These are phyloP conservation scores for Phytophthora pisi DNA, from an alignment of 352 stramenopile genomes.

Conservation along the genomic window DNA sequence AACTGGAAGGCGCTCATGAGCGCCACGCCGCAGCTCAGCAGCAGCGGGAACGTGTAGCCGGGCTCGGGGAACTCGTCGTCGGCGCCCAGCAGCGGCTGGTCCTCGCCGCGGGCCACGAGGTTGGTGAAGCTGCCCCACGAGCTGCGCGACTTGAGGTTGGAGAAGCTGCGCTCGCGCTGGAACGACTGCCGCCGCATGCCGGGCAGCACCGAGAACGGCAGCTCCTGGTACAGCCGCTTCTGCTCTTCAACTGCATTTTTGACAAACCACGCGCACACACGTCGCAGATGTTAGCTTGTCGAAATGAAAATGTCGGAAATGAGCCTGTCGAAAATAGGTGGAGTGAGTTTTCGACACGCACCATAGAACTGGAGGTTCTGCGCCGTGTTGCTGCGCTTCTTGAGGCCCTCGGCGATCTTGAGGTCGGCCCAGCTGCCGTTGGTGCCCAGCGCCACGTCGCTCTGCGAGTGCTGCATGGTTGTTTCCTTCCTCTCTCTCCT, in stretches of 20 bases:
- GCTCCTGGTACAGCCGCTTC: conserved; percentile 74
- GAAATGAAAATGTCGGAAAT: not conserved
- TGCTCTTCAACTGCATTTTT: conserved; percentile 63
- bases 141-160: conserved; percentile 66
- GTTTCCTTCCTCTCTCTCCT: not conserved
- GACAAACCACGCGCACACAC: conserved; percentile 4
- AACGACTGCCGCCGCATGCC: conserved; percentile 78
- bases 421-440: conserved; percentile 72
- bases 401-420: conserved; percentile 70
- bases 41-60: conserved; percentile 69
- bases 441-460: conserved; percentile 67
- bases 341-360: conserved; percentile 14
- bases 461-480: conserved; percentile 74
- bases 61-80: conserved; percentile 68
- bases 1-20: conserved; percentile 78
- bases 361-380: conserved; percentile 84
- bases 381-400: conserved; percentile 80
- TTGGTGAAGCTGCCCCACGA: conserved; percentile 66
- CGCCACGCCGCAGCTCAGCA: conserved; percentile 69
- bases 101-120: conserved; percentile 62
- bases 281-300: conserved; percentile 10
- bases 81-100: conserved; percentile 65
- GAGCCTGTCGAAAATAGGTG: not conserved
- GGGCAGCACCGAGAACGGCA: conserved; percentile 73
- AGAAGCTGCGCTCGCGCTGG: conserved; percentile 73